Evolutionary conservation across 2,329 filamentous ascomycete genomes (phyloP).

Genomic region (Sarocladium kiliense): DNA sequence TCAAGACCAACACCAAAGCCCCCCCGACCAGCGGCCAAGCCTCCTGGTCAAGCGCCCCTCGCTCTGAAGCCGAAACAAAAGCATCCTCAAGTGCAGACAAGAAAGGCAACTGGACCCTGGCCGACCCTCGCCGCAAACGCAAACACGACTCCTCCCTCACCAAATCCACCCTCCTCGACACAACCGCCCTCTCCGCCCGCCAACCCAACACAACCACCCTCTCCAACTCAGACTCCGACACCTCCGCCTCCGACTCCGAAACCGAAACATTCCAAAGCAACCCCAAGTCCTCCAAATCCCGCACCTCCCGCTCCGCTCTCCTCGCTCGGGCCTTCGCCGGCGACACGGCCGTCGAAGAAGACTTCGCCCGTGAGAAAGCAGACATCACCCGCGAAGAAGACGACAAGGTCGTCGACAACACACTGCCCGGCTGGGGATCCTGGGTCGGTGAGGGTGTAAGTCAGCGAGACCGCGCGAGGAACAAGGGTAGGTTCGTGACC

Average conservation of each 20-base stretch:
- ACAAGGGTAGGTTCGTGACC: constrained; percentile 57
- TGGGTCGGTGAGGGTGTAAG: constrained; percentile 85
- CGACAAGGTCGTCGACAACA: constrained; percentile 75
- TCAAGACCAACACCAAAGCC: constrained; percentile 19
- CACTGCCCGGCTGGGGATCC: constrained; percentile 89
- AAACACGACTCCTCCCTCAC: constrained; percentile 12
- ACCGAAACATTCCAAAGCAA: too few relatives aligned
- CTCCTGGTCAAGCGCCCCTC: constrained; percentile 3
- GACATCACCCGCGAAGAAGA: constrained; percentile 69
- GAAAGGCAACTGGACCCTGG: constrained; percentile 18
- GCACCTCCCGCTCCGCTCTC: constrained; percentile 48
- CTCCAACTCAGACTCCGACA: constrained; percentile 22
- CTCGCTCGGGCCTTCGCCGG: constrained; percentile 84
- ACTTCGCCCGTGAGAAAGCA: constrained; percentile 78
- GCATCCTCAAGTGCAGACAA: constrained; percentile 23
- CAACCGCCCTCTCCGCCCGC: constrained; percentile 17
- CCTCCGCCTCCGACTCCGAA: constrained; percentile 34
- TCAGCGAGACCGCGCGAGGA: constrained; percentile 60
- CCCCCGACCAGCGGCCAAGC: constrained; percentile 14
- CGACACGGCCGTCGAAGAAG: constrained; percentile 61
- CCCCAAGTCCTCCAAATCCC: not conserved
- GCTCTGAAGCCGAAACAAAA: constrained; percentile 13
- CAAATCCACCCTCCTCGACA: constrained; percentile 16
- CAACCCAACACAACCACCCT: constrained; percentile 10
- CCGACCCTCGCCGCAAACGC: constrained; percentile 10